phyloP scores from a whole-genome alignment of 805 yeast species.

The Wickerhamiella galacta region DNA sequence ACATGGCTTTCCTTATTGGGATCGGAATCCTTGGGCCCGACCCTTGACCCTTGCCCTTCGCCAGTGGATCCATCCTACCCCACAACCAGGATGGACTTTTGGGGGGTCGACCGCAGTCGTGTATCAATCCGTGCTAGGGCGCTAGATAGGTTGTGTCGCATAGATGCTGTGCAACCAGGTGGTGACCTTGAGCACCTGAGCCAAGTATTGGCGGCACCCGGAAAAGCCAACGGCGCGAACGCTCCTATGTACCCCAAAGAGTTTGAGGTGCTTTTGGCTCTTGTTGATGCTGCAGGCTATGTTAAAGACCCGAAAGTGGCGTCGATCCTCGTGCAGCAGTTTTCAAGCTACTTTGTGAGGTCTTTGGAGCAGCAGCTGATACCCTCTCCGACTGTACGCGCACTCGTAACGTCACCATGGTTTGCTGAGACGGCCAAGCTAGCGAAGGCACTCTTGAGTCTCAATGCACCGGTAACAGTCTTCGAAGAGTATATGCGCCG shows the following conservation, averaged over 20 bases:
- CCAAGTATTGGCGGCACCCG: constrained; percentile 5
- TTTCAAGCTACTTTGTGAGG: constrained; percentile 31
- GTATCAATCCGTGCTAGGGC: constrained; percentile 12
- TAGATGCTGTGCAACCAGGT: constrained; percentile 7
- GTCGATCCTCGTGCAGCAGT: constrained; percentile 27
- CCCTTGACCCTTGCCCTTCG: not conserved
- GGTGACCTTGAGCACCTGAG: constrained; percentile 10
- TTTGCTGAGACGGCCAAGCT: constrained; percentile 16
- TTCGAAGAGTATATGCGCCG: constrained; percentile 12
- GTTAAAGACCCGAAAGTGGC: constrained; percentile 27
- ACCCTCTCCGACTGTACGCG: constrained; percentile 12
- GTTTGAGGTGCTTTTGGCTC: constrained; percentile 39
- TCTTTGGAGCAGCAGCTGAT: constrained; percentile 29
- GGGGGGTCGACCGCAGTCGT: constrained; percentile 11
- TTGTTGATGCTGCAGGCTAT: constrained; percentile 30
- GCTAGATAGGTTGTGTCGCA: constrained; percentile 11
- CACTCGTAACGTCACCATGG: constrained; percentile 28
- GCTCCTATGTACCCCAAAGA: constrained; percentile 18
- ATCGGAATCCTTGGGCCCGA: no score
- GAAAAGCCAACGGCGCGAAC: constrained; percentile 3
- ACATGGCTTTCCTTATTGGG: no score
- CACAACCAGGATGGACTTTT: constrained; percentile 10
- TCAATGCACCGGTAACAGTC: constrained; percentile 21
- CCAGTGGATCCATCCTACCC: not conserved
- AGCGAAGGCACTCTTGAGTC: constrained; percentile 20